phyloP scores from a whole-genome alignment of 179 eudicot species.

The Beta lomatogona region DNA sequence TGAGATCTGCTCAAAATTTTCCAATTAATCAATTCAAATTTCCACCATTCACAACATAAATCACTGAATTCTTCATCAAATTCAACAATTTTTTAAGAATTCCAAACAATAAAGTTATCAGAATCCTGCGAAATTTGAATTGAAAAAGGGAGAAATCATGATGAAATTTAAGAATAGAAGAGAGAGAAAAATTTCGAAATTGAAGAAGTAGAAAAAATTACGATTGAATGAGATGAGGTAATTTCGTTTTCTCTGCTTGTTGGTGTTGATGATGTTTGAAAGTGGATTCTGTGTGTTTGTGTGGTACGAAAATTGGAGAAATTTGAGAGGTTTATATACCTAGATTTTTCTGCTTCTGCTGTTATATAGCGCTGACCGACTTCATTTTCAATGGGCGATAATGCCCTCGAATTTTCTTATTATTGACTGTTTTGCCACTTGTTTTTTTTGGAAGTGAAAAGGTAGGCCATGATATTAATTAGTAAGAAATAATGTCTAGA shows the following conservation, averaged over 20 bases:
- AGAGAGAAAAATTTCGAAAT: background rate
- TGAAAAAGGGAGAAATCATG: background rate
- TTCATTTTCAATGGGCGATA: background rate
- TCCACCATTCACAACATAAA: background rate
- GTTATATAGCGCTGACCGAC: conserved; percentile 11
- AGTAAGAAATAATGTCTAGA: no score
- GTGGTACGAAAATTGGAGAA: conserved; percentile 9
- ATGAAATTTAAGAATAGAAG: background rate
- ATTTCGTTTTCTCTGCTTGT: background rate
- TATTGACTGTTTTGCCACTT: background rate
- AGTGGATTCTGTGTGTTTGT: background rate
- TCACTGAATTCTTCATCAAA: background rate
- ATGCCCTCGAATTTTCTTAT: background rate
- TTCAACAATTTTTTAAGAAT: background rate
- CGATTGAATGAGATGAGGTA: background rate
- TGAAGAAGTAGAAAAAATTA: background rate
- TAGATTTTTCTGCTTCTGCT: background rate
- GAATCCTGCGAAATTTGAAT: background rate
- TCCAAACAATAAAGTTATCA: background rate
- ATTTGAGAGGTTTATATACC: conserved; percentile 10
- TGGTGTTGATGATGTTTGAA: background rate
- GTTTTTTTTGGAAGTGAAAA: background rate
- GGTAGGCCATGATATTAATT: no score
- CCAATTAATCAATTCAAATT: background rate
- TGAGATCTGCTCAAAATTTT: conserved; percentile 20